Conservation (phyloP, 257 asterid species). For the Nicotiana paniculata region DNA sequence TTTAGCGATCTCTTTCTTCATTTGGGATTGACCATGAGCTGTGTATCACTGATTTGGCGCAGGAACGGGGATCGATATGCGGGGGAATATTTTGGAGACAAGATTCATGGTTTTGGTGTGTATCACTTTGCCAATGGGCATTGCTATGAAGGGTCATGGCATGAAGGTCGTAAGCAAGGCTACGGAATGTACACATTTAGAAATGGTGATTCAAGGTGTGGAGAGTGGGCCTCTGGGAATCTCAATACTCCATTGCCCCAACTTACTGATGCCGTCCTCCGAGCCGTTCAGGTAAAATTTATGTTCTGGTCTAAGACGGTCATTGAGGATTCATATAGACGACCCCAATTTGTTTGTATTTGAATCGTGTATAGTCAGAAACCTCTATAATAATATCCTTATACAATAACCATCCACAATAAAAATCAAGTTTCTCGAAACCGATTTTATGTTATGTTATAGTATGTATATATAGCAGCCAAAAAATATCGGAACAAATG, state of each 20-base stretch:
- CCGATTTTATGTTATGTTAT: too few relatives aligned
- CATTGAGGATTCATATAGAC: not conserved
- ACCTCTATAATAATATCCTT: too few relatives aligned
- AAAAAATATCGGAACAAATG: too few relatives aligned
- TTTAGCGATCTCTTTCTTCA: too few relatives aligned
- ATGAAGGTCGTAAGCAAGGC: constrained; percentile 89
- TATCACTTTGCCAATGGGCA: constrained; percentile 83
- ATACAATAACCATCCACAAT: too few relatives aligned
- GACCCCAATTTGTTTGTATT: too few relatives aligned
- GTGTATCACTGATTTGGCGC: not conserved
- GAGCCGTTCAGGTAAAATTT: constrained; percentile 56
- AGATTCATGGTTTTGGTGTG: constrained; percentile 81
- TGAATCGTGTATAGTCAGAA: not conserved
- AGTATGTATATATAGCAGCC: too few relatives aligned
- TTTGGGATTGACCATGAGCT: too few relatives aligned
- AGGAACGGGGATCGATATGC: constrained; percentile 83
- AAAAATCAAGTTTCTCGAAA: too few relatives aligned
- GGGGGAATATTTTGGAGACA: constrained; percentile 86
- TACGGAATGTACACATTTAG: constrained; percentile 70
- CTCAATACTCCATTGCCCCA: constrained; percentile 40
- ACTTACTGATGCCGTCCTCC: constrained; percentile 36
- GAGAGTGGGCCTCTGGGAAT: constrained; percentile 74
- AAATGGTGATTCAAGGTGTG: constrained; percentile 51
- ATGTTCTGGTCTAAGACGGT: not conserved
- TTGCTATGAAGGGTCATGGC: constrained; percentile 92